phyloP scores from a whole-genome alignment of 2,329 filamentous ascomycete species.

The Aspergillus arachidicola region DNA sequence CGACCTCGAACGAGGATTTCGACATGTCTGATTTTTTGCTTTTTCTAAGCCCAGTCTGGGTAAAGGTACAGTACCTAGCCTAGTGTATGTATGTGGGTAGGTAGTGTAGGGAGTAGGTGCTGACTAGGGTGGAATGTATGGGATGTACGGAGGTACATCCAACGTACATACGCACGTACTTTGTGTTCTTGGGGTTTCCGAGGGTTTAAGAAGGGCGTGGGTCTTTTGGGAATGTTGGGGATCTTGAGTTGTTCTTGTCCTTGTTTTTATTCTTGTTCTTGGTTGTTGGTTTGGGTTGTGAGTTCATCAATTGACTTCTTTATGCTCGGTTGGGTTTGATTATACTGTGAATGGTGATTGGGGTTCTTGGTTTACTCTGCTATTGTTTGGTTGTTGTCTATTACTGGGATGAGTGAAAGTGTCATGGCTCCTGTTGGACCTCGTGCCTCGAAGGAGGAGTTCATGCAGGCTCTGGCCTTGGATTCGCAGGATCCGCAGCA shows the following conservation, averaged over 20 bases:
- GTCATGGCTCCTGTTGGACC: constrained; percentile 42
- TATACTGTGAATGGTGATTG: neutral
- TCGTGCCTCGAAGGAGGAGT: constrained; percentile 50
- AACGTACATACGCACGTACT: neutral
- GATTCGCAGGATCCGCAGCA: constrained; percentile 45
- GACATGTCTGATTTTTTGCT: neutral
- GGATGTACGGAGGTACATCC: neutral
- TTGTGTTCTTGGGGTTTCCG: neutral
- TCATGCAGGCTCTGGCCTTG: constrained; percentile 48
- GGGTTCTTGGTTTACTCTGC: no score
- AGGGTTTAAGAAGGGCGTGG: neutral
- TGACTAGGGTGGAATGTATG: neutral
- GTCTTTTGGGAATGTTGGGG: neutral
- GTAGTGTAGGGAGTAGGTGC: neutral
- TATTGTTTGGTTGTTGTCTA: no score
- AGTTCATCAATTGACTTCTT: neutral
- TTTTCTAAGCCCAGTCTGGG: neutral
- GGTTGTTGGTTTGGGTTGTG: neutral
- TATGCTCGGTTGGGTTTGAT: no score
- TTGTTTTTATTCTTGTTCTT: neutral
- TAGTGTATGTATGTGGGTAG: neutral
- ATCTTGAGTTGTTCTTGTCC: neutral
- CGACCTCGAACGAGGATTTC: neutral
- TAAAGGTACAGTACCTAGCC: neutral
- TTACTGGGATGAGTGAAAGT: neutral